Conservation (phyloP, 371 early-diverging fungal species). For the Lichtheimia ramosa region DNA sequence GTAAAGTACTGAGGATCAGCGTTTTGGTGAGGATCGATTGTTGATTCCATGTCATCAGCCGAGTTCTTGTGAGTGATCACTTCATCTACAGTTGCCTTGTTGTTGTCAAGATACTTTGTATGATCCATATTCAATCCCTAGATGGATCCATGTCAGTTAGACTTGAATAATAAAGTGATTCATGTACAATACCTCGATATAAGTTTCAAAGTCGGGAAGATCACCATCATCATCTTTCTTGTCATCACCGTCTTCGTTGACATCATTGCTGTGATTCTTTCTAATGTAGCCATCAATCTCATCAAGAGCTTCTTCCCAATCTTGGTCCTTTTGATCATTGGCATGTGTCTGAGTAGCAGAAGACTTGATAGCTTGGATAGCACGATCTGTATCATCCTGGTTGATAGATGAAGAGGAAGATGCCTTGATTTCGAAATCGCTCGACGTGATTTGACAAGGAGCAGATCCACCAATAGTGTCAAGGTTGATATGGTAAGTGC, state of each 20-base stretch:
- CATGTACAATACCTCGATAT: slow-evolving; percentile 1
- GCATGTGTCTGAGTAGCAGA: neutral
- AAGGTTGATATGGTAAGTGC: slow-evolving; percentile 29
- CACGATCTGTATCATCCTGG: neutral
- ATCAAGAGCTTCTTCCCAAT: neutral
- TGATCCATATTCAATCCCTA: slow-evolving; percentile 18
- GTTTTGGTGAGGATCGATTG: neutral
- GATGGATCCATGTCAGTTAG: neutral
- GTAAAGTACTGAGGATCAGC: slow-evolving; percentile 8
- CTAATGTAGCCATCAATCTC: slow-evolving; percentile 6
- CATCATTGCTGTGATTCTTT: neutral
- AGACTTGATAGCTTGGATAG: neutral
- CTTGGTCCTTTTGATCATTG: neutral
- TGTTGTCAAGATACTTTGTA: slow-evolving; percentile 27
- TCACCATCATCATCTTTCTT: slow-evolving; percentile 3
- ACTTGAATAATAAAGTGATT: neutral
- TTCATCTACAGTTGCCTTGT: slow-evolving; percentile 17
- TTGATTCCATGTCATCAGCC: neutral
- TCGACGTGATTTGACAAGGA: slow-evolving; percentile 29
- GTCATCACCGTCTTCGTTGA: neutral
- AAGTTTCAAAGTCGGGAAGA: neutral
- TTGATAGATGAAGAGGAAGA: neutral
- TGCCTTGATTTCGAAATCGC: slow-evolving; percentile 19
- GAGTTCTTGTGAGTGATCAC: slow-evolving; percentile 35
- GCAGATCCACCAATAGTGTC: slow-evolving; percentile 3